phyloP scores from a whole-genome alignment of 2,329 filamentous ascomycete species.

The Septoria petroselini region DNA sequence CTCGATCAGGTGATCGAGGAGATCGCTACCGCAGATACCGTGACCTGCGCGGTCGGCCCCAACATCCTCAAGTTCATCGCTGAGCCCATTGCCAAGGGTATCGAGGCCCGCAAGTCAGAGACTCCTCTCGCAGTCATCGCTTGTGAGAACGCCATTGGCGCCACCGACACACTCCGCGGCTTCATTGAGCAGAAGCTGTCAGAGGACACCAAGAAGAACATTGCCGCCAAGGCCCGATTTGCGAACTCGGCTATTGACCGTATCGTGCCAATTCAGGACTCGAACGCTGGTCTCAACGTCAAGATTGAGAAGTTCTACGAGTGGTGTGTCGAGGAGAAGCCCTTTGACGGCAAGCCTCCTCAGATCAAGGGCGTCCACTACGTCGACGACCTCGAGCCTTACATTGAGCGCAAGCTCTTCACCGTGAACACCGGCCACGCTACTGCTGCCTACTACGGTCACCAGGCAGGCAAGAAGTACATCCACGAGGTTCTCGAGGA shows the following conservation, averaged over 20 bases:
- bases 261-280: conserved; percentile 88
- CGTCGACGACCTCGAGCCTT: conserved; percentile 86
- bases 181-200: conserved; percentile 72
- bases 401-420: conserved; percentile 98
- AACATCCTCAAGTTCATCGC: conserved; percentile 96
- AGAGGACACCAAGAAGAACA: conserved; percentile 62
- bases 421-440: conserved; percentile 99
- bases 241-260: conserved; percentile 98
- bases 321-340: conserved; percentile 90
- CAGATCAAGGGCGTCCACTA: conserved; percentile 85
- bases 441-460: conserved; percentile 91
- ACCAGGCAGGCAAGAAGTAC: conserved; percentile 78
- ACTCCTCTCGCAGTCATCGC: conserved; percentile 87
- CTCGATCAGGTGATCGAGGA: conserved; percentile 77
- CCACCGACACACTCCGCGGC: conserved; percentile 79
- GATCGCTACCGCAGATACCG: conserved; percentile 81
- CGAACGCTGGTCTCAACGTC: conserved; percentile 78
- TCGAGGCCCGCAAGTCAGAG: conserved; percentile 66
- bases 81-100: conserved; percentile 89
- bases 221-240: conserved; percentile 75
- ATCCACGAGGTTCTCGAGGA: conserved; percentile 88
- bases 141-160: conserved; percentile 96
- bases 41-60: conserved; percentile 95
- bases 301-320: conserved; percentile 98
- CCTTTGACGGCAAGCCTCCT: conserved; percentile 69